Evolutionary conservation across 1,284 basidiomycete genomes (phyloP), one percentile per base, ranked within the genome.

Genomic region (Irpex sp.): DNA sequence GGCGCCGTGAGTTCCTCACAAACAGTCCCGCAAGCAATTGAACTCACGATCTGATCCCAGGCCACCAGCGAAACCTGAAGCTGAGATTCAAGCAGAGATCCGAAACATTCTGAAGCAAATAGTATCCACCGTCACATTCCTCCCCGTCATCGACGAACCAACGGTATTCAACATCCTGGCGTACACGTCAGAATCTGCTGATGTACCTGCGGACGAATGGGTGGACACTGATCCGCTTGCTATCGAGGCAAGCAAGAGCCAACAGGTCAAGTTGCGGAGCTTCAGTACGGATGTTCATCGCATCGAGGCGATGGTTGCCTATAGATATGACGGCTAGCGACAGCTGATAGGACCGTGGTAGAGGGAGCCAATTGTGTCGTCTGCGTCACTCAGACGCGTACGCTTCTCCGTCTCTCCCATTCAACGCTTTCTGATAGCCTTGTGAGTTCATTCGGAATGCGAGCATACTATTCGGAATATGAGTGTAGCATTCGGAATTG

Each of bases 61-160:
- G 39, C 75, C 76, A 61, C 76, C 82, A 50, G 72, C 84, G 5
- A 93, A 92, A 69, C 86, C 89, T 1, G 95, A 98, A 71, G 85
- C 94, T 37, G 94, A 98, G 73, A 97, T 99, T 37, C 94, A 97
- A 76, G 93, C 92, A 35, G 97, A 99, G 82, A 99, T 99, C 68
- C 89, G 97, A 26, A 94, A 94, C 58, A 98, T 99, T 72, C 87
- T 99, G 74, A 97, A 98, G 79, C 97, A 99, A 77, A 99, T 99
- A 72, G 95, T 97, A 50, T 94, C 94, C 56, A 93, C 90, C 69
- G 94, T 96, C 67, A 98, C 97, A 13, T 98, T 98, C 77, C 80
- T 99, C 61, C 97, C 97, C 0, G 91, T 96, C 63, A 91, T 98
- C 57, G 92, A 97, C 68, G 95, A 98, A 75, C 91, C 93, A 35